phyloP scores from a whole-genome alignment of 345 rosid genomes.

The Odontarrhena argentea region DNA sequence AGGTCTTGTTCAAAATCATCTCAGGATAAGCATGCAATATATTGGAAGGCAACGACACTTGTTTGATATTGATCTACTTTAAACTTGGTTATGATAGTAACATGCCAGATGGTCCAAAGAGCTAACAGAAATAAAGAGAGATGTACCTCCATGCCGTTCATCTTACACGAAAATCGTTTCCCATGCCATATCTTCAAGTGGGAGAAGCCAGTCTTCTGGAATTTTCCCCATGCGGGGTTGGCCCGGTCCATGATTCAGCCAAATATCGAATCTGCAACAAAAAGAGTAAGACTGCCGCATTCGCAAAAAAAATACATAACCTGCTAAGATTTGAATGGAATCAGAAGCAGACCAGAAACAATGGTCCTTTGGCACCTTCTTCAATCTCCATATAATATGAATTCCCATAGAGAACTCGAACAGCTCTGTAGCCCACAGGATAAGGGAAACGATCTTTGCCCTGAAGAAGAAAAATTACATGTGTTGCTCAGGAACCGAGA shows the following conservation, averaged over 20 bases:
- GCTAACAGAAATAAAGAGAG: slow-evolving; percentile 17
- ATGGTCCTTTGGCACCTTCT: slow-evolving; percentile 83
- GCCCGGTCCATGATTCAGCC: slow-evolving; percentile 70
- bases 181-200: slow-evolving; percentile 69
- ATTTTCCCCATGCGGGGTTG: slow-evolving; percentile 87
- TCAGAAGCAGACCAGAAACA: slow-evolving; percentile 58
- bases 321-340: slow-evolving; percentile 2
- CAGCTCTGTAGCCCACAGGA: slow-evolving; percentile 82
- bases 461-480: slow-evolving; percentile 42
- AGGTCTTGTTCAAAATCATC: slow-evolving; percentile 12
- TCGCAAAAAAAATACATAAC: slow-evolving; percentile 1
- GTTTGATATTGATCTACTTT: background rate
- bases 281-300: slow-evolving; percentile 19
- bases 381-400: slow-evolving; percentile 64
- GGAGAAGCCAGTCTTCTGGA: slow-evolving; percentile 64
- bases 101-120: slow-evolving; percentile 10
- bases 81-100: background rate
- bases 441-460: slow-evolving; percentile 93
- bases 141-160: slow-evolving; percentile 72
- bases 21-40: background rate
- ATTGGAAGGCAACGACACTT: background rate
- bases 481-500: slow-evolving; percentile 6
- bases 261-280: slow-evolving; percentile 59
- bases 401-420: slow-evolving; percentile 62
- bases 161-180: slow-evolving; percentile 76